These are phyloP conservation scores for Skeletonema menzelii DNA, from an alignment of 108 stramenopile genomes.

Conservation along the genomic window DNA sequence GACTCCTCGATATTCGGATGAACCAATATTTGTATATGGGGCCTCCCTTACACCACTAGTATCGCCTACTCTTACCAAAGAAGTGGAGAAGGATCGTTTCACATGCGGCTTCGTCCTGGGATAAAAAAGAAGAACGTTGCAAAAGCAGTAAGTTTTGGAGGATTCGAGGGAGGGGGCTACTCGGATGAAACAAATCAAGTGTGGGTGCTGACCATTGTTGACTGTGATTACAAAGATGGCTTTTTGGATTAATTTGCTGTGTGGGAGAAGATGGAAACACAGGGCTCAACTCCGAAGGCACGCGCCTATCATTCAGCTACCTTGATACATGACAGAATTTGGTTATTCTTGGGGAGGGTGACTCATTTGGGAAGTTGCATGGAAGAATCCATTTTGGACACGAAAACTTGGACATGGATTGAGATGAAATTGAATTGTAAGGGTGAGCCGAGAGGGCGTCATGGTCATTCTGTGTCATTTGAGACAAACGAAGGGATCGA, in stretches of 20 bases:
- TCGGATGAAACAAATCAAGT: conserved; percentile 57
- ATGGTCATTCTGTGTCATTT: conserved; percentile 66
- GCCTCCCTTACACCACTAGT: conserved; percentile 43
- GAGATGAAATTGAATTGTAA: conserved; percentile 5
- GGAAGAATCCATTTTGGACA: conserved; percentile 51
- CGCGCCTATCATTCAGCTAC: conserved; percentile 72
- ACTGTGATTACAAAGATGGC: conserved; percentile 1
- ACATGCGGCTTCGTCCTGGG: neutral
- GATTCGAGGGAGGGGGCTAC: conserved; percentile 67
- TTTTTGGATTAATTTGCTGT: neutral
- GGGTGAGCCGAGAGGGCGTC: conserved; percentile 44
- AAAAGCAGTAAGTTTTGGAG: conserved; percentile 60
- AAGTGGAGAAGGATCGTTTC: conserved; percentile 18
- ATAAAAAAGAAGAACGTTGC: neutral
- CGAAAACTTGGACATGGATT: conserved; percentile 59
- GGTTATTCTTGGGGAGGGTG: conserved; percentile 64
- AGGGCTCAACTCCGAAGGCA: conserved; percentile 3
- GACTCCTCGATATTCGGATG: neutral
- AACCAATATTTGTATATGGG: conserved; percentile 47
- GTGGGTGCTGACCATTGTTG: conserved; percentile 34
- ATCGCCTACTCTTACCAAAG: neutral
- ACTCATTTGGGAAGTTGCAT: conserved; percentile 41
- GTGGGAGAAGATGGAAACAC: conserved; percentile 14
- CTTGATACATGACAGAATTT: conserved; percentile 49
- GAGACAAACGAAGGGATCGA: conserved; percentile 50